Conservation (phyloP, 2,329 filamentous ascomycete species). For the Clarireedia homoeocarpa region DNA sequence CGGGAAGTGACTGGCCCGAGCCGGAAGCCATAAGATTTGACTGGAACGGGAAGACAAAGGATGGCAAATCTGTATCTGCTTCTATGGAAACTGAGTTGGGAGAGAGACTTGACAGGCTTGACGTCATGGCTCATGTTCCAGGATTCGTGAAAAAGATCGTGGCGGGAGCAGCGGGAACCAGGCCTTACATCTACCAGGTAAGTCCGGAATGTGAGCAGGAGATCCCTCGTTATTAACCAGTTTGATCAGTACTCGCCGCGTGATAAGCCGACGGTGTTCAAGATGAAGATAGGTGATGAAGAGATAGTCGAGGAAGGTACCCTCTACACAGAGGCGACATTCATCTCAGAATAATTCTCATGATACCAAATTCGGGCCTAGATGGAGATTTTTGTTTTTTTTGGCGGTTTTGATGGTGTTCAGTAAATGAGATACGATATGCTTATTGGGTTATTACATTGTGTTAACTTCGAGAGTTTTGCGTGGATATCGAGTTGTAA, state of each 20-base stretch:
- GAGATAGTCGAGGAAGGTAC: slow-evolving; percentile 70
- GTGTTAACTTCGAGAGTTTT: too few species aligned
- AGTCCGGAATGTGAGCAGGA: slow-evolving; percentile 22
- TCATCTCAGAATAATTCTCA: slow-evolving; percentile 58
- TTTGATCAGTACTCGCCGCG: slow-evolving; percentile 57
- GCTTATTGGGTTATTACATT: slow-evolving; percentile 7
- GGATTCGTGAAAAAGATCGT: slow-evolving; percentile 94
- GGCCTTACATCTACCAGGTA: slow-evolving; percentile 97
- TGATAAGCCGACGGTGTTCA: slow-evolving; percentile 58
- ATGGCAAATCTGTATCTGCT: slow-evolving; percentile 65
- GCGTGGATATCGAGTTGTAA: too few species aligned
- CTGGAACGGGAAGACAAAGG: slow-evolving; percentile 72
- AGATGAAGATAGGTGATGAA: slow-evolving; percentile 77
- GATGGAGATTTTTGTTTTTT: background rate
- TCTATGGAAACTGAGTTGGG: slow-evolving; percentile 62
- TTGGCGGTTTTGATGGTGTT: background rate
- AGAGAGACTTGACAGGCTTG: slow-evolving; percentile 69
- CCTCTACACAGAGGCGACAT: slow-evolving; percentile 88
- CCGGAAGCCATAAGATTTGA: slow-evolving; percentile 66
- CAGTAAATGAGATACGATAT: background rate
- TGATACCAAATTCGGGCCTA: background rate
- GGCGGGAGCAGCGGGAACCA: slow-evolving; percentile 78
- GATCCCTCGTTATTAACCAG: slow-evolving; percentile 18
- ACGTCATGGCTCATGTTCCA: slow-evolving; percentile 95
- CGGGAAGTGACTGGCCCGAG: slow-evolving; percentile 81